Evolutionary conservation across 345 rosid genomes (phyloP), one percentile per base, ranked within the genome.

Genomic region (Excoecaria cochinchinensis): DNA sequence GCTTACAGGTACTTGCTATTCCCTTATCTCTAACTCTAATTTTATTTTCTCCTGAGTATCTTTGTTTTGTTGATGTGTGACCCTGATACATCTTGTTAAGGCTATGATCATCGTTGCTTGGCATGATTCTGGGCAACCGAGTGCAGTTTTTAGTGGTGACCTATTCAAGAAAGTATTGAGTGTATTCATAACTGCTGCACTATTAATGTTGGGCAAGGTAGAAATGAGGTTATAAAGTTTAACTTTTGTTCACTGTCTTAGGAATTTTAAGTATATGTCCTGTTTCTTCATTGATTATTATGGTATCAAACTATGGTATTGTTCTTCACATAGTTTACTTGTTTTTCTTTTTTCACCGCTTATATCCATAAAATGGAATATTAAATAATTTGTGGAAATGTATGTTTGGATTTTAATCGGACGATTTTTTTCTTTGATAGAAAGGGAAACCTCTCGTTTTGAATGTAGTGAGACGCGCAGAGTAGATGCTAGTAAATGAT

Each of bases 121-220:
- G 99, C 85, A 93, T 86, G 89, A 93, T 58, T 74, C 88, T 8
- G 95, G 95, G 57, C 75, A 89, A 76, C 91, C 71, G 64, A 81
- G 78, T 80, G 52, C 88, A 39, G 60, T 90, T 73, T 96, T 93
- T 80, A 81, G 70, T 3, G 81, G 80, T 68, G 85, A 82, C 78
- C 86, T 90, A 14, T 85, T 96, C 83, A 92, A 90, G 88, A 93
- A 92, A 89, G 92, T 89, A 47, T 81, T 96, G 86, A 92, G 95
- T 70, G 86, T 90, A 74, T 96, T 96, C 75, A 96, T 96, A 71
- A 93, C 99, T 38, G 99, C 99, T 81, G 98, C 99, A 21, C 85
- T 96, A 76, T 71, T 96, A 80, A 93, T 93, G 88, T 96, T 83
- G 99, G 97, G 57, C 98, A 93, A 90, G 99, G 99, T 92, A 83